phyloP scores from a whole-genome alignment of 176 grass and related monocot species.

The Musa beccarii region DNA sequence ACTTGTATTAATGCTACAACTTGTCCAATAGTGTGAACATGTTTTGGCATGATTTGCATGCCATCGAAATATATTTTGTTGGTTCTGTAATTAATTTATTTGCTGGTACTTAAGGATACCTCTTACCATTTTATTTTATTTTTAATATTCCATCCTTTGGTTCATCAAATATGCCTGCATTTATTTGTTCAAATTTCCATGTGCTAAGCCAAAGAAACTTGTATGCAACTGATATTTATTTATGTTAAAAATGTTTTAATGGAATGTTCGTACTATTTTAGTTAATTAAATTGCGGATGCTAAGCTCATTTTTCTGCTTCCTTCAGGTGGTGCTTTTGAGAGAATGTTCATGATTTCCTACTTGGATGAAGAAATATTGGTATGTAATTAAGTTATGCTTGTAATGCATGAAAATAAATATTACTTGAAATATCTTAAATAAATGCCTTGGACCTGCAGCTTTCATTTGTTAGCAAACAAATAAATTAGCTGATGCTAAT shows the following conservation, averaged over 20 bases:
- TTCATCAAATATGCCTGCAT: too few relatives aligned
- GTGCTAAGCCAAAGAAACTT: background rate
- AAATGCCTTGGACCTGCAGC: background rate
- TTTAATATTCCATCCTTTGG: too few relatives aligned
- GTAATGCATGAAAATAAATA: background rate
- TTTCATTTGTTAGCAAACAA: too few relatives aligned
- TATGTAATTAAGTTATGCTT: slow-evolving; percentile 28
- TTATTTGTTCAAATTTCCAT: background rate
- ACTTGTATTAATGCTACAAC: too few relatives aligned
- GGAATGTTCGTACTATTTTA: background rate
- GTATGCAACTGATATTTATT: background rate
- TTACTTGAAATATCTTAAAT: background rate
- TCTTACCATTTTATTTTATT: background rate
- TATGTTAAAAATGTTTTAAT: background rate
- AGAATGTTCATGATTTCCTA: slow-evolving; percentile 97
- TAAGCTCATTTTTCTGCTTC: slow-evolving; percentile 14
- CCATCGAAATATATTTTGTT: too few relatives aligned
- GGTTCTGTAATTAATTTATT: too few relatives aligned
- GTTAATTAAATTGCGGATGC: background rate
- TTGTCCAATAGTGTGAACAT: too few relatives aligned
- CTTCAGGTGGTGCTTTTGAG: slow-evolving; percentile 54
- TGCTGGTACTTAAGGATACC: too few relatives aligned
- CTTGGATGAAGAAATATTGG: slow-evolving; percentile 98
- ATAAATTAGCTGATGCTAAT: too few relatives aligned
- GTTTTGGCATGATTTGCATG: too few relatives aligned